Conservation (phyloP, 2,329 filamentous ascomycete species). For the Epichloe amarillans region DNA sequence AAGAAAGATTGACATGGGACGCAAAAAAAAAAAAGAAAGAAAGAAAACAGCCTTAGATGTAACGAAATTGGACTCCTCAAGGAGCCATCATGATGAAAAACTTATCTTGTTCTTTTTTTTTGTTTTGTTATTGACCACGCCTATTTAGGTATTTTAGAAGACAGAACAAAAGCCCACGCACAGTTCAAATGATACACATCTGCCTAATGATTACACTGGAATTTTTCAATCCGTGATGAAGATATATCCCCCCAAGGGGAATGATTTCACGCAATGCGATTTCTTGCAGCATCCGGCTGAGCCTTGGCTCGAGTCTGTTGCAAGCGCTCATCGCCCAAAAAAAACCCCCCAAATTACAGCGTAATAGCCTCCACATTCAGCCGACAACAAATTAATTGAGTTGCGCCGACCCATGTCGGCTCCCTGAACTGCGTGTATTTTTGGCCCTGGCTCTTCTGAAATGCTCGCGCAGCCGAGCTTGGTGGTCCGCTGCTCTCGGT, state of each 20-base stretch:
- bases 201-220: not conserved
- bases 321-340: not conserved
- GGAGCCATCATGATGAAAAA: conserved; percentile 3
- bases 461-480: conserved; percentile 14
- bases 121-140: not conserved
- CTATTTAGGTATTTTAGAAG: not conserved
- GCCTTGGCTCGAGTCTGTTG: not conserved
- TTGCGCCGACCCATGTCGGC: not conserved
- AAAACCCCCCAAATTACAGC: too few species aligned
- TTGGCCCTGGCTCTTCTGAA: conserved; percentile 12
- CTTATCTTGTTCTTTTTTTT: not conserved
- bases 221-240: not conserved
- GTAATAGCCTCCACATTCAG: too few species aligned
- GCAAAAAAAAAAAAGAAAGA: not conserved
- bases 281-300: not conserved
- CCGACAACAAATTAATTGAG: not conserved
- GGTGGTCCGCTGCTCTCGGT: conserved; percentile 10
- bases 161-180: conserved; percentile 15
- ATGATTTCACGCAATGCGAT: not conserved
- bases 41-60: not conserved
- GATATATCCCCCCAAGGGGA: not conserved
- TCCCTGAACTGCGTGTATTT: conserved; percentile 6
- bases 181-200: conserved; percentile 11
- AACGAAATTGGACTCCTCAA: conserved; percentile 6
- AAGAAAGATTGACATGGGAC: not conserved